Base-by-base conservation (phyloP, 2,329 filamentous ascomycete genomes). In the Exophiala spinifera region DNA sequence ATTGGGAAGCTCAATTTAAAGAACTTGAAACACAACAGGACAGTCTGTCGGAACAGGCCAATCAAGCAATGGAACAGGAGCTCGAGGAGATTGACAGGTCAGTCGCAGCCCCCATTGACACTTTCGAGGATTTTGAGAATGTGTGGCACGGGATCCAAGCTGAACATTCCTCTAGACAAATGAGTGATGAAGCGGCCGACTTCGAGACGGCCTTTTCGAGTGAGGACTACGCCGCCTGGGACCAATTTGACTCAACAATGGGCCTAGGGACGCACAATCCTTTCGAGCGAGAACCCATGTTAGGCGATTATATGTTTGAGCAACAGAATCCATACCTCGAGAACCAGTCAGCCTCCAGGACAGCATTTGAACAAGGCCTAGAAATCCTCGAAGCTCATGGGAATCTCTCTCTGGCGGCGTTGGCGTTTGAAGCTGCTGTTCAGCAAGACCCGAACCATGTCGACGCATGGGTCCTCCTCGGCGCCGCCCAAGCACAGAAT, bases 1-100 rank as follows among this genome's bases (percentile, higher is more conserved):
- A 95, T 67, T 97, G 94, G 94, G 92, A 97, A 73, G 89, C 91
- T 65, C 91, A 97, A 71, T 99, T 99, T 71, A 88, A 90, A 53
- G 84, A 94, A 72, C 73, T 74, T 36, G 76, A 79, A 46, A 69
- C 74, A 46, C 76, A 78, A 64, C 71, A 75, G 49, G 76, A 78
- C 64, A 76, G 76, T 51, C 70, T 81, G 53, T 83, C 85, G 59
- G 76, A 74, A 33, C 76, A 85, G 66, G 88, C 88, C 49, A 86
- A 89, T 59, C 79, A 79, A 56, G 87, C 87, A 15, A 89, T 92
- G 64, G 91, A 95, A 76, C 82, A 82, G 57, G 91, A 97, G 77
- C 80, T 97, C 64, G 86, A 96, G 73, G 82, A 91, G 72, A 83
- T 96, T 77, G 92, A 96, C 78, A 85, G 84, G 85, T 88, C 81